Conservation (phyloP, 495 filamentous ascomycete species). For the Penicillium riverlandense region DNA sequence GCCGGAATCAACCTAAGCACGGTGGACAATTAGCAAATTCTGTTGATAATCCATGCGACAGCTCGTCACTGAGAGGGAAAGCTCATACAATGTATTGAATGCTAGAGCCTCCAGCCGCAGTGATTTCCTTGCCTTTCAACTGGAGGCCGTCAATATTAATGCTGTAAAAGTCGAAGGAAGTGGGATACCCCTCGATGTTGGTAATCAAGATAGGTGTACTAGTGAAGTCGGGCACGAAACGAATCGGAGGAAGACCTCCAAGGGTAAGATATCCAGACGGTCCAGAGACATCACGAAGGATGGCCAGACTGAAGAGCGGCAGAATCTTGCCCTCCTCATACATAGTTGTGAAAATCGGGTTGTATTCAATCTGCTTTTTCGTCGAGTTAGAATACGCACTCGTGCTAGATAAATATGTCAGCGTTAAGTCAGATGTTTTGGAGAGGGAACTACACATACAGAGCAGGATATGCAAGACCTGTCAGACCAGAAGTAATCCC, state of each 20-base stretch:
- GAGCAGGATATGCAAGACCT: constrained; percentile 48
- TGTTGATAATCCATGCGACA: no score
- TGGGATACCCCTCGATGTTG: constrained; percentile 4
- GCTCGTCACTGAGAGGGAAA: background rate
- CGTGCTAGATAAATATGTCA: constrained; percentile 12
- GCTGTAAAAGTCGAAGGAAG: constrained; percentile 34
- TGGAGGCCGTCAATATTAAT: constrained; percentile 32
- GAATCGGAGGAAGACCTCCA: constrained; percentile 43
- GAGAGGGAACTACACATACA: constrained; percentile 10
- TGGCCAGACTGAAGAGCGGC: constrained; percentile 44
- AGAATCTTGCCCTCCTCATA: constrained; percentile 40
- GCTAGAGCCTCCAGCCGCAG: constrained; percentile 8
- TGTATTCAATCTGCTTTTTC: constrained; percentile 33
- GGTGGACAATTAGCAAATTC: no score
- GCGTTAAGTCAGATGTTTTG: background rate
- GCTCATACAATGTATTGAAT: constrained; percentile 18
- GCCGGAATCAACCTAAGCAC: constrained; percentile 30
- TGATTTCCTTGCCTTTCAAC: constrained; percentile 16
- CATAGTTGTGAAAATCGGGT: constrained; percentile 53
- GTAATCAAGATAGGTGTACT: constrained; percentile 30
- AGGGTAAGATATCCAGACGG: constrained; percentile 36
- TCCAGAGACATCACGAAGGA: constrained; percentile 21
- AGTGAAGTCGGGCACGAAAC: constrained; percentile 25
- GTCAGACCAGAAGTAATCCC: constrained; percentile 39
- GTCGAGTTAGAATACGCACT: constrained; percentile 28